These are phyloP conservation scores for Achlya hypogyna DNA, from an alignment of 352 stramenopile species.

Conservation along the genomic window DNA sequence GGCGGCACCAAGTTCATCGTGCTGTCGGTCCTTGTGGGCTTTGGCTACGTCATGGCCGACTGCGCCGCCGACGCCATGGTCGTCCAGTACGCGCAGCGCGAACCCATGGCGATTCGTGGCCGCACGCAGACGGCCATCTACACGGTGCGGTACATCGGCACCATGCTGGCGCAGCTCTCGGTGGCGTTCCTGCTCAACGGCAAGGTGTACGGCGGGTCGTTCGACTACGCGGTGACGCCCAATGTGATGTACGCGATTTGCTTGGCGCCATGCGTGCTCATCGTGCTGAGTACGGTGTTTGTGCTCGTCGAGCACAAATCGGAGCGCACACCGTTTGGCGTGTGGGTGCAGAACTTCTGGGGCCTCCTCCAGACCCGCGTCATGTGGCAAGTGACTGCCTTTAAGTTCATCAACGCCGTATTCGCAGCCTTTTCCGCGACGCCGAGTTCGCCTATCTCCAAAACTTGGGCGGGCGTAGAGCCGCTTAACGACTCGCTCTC, in stretches of 20 bases:
- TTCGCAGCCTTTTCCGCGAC: constrained; percentile 56
- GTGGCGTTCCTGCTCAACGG: constrained; percentile 45
- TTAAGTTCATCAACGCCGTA: constrained; percentile 56
- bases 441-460: constrained; percentile 41
- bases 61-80: constrained; percentile 42
- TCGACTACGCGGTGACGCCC: constrained; percentile 36
- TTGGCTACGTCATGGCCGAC: constrained; percentile 39
- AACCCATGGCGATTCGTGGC: constrained; percentile 38
- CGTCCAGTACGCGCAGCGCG: constrained; percentile 49
- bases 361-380: constrained; percentile 42
- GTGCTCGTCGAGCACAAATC: constrained; percentile 31
- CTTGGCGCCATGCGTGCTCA: constrained; percentile 19
- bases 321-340: constrained; percentile 24
- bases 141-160: constrained; percentile 33
- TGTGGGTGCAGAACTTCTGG: constrained; percentile 43
- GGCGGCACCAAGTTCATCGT: constrained; percentile 27
- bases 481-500: constrained; percentile 54
- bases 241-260: constrained; percentile 31
- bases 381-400: constrained; percentile 46
- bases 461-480: constrained; percentile 46
- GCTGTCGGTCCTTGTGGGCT: constrained; percentile 35
- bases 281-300: constrained; percentile 33
- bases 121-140: constrained; percentile 51
- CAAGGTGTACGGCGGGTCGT: constrained; percentile 37
- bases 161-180: constrained; percentile 33